phyloP scores from a whole-genome alignment of 192 early-diverging fungal genomes.

The Coemansia sp. region DNA sequence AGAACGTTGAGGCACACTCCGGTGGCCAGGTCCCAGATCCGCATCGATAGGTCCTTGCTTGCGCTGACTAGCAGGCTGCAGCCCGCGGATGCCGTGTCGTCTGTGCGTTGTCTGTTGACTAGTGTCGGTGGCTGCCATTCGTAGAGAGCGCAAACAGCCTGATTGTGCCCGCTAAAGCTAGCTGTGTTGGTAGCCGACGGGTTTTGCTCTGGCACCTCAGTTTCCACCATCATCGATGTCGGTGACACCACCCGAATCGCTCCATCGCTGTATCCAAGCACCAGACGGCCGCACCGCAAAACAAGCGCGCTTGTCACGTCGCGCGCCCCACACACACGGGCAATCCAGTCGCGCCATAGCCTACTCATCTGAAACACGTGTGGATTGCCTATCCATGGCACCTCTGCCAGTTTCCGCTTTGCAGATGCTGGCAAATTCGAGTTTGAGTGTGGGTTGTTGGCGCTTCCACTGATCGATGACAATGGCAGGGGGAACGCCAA shows the following conservation, averaged over 20 bases:
- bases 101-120: background rate
- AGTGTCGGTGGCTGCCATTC: constrained; percentile 23
- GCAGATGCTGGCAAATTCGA: constrained; percentile 15
- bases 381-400: constrained; percentile 33
- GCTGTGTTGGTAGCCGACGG: background rate
- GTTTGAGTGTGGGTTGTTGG: constrained; percentile 38
- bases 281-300: constrained; percentile 15
- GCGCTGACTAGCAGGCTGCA: constrained; percentile 37
- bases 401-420: background rate
- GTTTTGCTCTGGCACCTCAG: background rate
- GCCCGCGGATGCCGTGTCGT: background rate
- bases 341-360: constrained; percentile 39
- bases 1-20: constrained; percentile 28
- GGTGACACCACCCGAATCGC: constrained; percentile 26
- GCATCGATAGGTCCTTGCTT: constrained; percentile 46
- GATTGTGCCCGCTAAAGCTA: constrained; percentile 30
- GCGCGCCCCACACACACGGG: constrained; percentile 5
- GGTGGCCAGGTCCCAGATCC: constrained; percentile 34
- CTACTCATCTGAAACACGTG: constrained; percentile 20
- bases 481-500: constrained; percentile 38
- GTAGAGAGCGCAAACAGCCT: constrained; percentile 28
- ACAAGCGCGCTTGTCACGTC: constrained; percentile 26
- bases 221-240: constrained; percentile 10
- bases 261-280: constrained; percentile 29
- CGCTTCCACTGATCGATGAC: constrained; percentile 48